Conservation (phyloP, 768 basidiomycete species). For the Agrocybe pediades region DNA sequence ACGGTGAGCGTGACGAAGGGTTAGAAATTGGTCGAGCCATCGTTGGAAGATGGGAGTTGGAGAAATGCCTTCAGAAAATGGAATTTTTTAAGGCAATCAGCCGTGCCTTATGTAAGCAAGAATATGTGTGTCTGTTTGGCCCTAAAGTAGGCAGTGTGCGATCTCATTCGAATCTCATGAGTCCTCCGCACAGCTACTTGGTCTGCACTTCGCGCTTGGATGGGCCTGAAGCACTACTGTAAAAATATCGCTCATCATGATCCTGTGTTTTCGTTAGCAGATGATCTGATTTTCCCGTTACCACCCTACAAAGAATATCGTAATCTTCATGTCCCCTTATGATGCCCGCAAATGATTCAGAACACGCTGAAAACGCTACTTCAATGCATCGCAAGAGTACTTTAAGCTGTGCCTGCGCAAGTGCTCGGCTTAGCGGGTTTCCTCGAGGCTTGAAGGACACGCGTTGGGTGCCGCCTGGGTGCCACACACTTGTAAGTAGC, state of each 20-base stretch:
- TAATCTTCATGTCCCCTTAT: too few species aligned
- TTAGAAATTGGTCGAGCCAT: conserved; percentile 15
- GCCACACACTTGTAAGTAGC: too few species aligned
- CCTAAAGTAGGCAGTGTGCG: too few species aligned
- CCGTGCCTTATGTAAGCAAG: background rate
- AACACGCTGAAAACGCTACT: too few species aligned
- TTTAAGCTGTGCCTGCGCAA: too few species aligned
- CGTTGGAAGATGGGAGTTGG: conserved; percentile 1
- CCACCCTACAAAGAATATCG: background rate
- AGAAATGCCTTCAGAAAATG: background rate
- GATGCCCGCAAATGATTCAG: too few species aligned
- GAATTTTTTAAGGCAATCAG: background rate
- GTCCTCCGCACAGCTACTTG: background rate
- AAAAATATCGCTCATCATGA: background rate
- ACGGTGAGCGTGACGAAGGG: conserved; percentile 4
- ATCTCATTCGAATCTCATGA: too few species aligned
- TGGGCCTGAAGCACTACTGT: too few species aligned
- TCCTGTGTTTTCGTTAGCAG: background rate
- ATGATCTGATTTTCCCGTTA: background rate
- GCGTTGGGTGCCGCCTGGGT: too few species aligned
- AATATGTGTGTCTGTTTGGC: background rate
- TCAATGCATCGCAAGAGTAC: too few species aligned
- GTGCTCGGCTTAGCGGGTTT: too few species aligned
- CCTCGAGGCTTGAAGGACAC: too few species aligned
- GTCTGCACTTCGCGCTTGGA: background rate